phyloP scores from a whole-genome alignment of 257 asterid genomes.

The Lycium ferocissimum region DNA sequence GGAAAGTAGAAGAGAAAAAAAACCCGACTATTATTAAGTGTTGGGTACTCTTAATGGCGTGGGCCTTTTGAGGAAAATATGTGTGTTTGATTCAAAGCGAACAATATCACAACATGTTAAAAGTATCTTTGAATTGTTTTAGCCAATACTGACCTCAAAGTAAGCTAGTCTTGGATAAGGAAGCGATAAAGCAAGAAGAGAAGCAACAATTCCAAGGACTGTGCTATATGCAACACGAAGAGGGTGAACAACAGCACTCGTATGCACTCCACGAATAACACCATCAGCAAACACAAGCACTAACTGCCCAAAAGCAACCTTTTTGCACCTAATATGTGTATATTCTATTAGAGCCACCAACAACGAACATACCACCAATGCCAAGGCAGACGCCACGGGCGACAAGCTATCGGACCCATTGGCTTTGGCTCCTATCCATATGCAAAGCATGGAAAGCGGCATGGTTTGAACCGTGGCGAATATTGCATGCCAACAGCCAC shows the following conservation, averaged over 20 bases:
- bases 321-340: slow-evolving; percentile 55
- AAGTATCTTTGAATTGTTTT: neutral
- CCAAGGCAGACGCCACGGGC: slow-evolving; percentile 39
- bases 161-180: slow-evolving; percentile 62
- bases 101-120: no score
- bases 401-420: slow-evolving; percentile 35
- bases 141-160: slow-evolving; percentile 44
- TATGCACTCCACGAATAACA: slow-evolving; percentile 38
- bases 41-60: no score
- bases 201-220: slow-evolving; percentile 55
- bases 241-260: slow-evolving; percentile 46
- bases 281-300: slow-evolving; percentile 55
- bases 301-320: slow-evolving; percentile 71
- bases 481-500: slow-evolving; percentile 63
- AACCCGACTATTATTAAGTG: no score
- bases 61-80: no score
- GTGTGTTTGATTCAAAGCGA: no score
- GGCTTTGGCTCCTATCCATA: slow-evolving; percentile 32
- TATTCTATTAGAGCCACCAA: slow-evolving; percentile 55
- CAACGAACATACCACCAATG: slow-evolving; percentile 47
- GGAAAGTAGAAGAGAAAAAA: neutral
- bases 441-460: slow-evolving; percentile 49
- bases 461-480: slow-evolving; percentile 57
- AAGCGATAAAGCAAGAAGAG: slow-evolving; percentile 55
- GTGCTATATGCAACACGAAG: slow-evolving; percentile 61